Conservation (phyloP, 2,329 filamentous ascomycete species). For the Pseudocercospora cruenta region DNA sequence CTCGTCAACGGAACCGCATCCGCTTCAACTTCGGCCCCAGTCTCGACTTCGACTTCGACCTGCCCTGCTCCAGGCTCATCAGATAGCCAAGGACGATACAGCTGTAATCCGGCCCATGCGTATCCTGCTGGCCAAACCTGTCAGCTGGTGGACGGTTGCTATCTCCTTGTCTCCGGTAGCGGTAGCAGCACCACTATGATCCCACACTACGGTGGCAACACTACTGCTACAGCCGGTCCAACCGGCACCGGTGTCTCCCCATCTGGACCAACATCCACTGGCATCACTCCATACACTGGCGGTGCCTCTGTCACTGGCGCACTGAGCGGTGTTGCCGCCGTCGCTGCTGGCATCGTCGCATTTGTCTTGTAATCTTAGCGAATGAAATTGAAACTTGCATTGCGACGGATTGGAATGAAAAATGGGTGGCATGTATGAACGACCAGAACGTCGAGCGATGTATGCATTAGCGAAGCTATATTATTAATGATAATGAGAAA, state of each 20-base stretch:
- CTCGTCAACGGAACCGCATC: slow-evolving; percentile 9
- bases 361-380: slow-evolving; percentile 11
- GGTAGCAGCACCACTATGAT: neutral
- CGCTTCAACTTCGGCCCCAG: neutral
- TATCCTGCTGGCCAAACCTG: slow-evolving; percentile 14
- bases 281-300: slow-evolving; percentile 12
- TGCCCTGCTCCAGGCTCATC: neutral
- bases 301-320: slow-evolving; percentile 13
- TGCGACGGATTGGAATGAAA: neutral
- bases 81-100: neutral
- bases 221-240: neutral
- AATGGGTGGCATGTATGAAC: neutral
- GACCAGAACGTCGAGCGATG: neutral
- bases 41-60: neutral
- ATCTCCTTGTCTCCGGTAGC: neutral
- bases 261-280: neutral
- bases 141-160: slow-evolving; percentile 1
- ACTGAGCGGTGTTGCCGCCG: slow-evolving; percentile 14
- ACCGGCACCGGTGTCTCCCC: neutral
- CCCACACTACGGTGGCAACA: neutral
- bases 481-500: slow-evolving; percentile 5
- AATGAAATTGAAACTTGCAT: neutral
- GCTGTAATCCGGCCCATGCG: slow-evolving; percentile 13
- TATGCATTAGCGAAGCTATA: neutral
- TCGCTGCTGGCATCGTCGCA: slow-evolving; percentile 13